A percentile compares a stretch with the other conserved stretches of the same genome.
Conservation (phyloP, 345 rosid genomes). For the Hibiscus tridactylites region DNA sequence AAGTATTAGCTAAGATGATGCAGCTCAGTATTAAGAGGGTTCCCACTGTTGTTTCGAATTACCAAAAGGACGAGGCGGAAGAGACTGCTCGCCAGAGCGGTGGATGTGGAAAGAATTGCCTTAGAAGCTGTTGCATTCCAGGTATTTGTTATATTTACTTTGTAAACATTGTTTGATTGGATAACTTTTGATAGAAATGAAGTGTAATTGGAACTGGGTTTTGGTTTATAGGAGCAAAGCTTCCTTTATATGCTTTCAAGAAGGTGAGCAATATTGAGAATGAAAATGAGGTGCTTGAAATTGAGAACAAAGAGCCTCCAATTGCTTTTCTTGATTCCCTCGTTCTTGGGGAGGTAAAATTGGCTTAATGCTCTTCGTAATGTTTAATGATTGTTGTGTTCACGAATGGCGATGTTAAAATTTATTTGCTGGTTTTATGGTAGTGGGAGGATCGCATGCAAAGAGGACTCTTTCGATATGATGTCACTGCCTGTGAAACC, state of each 20-base stretch:
- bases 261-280: slow-evolving; percentile 22
- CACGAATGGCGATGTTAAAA: background rate
- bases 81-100: slow-evolving; percentile 40
- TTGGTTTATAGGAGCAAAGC: slow-evolving; percentile 48
- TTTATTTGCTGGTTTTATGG: slow-evolving; percentile 12
- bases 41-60: slow-evolving; percentile 76
- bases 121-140: slow-evolving; percentile 58
- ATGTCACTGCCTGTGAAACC: slow-evolving; percentile 88
- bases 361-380: background rate
- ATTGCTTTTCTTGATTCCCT: slow-evolving; percentile 65
- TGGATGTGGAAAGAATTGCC: slow-evolving; percentile 82
- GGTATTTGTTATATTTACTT: slow-evolving; percentile 31
- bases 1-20: slow-evolving; percentile 32
- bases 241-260: slow-evolving; percentile 71
- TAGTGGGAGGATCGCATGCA: slow-evolving; percentile 95
- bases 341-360: slow-evolving; percentile 70
- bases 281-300: slow-evolving; percentile 18
- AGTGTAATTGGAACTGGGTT: background rate
- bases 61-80: slow-evolving; percentile 64
- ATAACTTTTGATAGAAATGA: slow-evolving; percentile 1
- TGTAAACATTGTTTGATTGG: background rate
- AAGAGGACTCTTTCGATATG: slow-evolving; percentile 89
- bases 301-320: slow-evolving; percentile 33
- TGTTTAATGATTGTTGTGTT: background rate
- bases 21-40: slow-evolving; percentile 71